Conservation (phyloP, 2,329 filamentous ascomycete genomes). For the Metarhizium humberi region DNA sequence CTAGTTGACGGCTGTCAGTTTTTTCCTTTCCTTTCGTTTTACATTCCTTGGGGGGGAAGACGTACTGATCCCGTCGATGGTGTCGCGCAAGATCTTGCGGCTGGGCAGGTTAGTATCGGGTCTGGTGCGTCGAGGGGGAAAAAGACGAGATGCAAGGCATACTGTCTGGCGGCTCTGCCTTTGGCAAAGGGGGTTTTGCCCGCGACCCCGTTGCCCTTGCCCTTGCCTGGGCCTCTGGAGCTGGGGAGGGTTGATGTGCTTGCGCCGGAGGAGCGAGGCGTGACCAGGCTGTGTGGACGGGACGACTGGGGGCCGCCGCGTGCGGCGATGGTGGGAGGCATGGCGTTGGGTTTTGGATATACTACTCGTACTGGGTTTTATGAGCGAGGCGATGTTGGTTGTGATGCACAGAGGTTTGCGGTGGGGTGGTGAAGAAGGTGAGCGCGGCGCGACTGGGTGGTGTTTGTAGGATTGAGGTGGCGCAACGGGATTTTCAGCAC, state of each 20-base stretch:
- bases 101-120: neutral
- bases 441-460: no score
- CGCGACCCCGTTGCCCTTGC: neutral
- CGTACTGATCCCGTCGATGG: slow-evolving; percentile 10
- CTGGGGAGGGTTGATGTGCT: neutral
- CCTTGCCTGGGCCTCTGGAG: neutral
- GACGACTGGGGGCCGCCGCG: slow-evolving; percentile 1
- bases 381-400: no score
- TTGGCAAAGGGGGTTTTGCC: slow-evolving; percentile 5
- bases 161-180: slow-evolving; percentile 1
- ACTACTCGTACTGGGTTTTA: no score
- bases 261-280: neutral
- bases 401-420: no score
- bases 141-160: neutral
- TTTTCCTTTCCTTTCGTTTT: no score
- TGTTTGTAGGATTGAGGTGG: no score
- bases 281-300: neutral
- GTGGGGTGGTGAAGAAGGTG: no score
- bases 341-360: no score
- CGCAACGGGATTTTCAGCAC: no score
- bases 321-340: neutral
- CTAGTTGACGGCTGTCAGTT: neutral
- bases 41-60: neutral
- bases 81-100: slow-evolving; percentile 11
- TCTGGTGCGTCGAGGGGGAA: no score